phyloP scores from a whole-genome alignment of 306 rosid genomes.

The Arachis hypogaea region DNA sequence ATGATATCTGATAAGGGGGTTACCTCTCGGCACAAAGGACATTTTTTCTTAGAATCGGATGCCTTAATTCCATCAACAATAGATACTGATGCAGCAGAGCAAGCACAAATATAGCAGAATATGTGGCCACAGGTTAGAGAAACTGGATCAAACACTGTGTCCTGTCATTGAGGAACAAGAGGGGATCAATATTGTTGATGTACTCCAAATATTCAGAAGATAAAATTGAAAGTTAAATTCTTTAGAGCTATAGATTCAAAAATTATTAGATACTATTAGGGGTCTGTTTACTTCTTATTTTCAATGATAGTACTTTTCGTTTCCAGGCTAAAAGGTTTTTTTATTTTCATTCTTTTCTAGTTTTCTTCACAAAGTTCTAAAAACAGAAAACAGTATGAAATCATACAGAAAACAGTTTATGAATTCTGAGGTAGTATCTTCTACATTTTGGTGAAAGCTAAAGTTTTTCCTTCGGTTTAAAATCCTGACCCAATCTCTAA shows the following conservation, averaged over 20 bases:
- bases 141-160: slow-evolving; percentile 92
- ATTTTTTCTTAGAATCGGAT: slow-evolving; percentile 61
- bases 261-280: background rate
- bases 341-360: no score
- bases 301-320: no score
- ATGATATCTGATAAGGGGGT: slow-evolving; percentile 9
- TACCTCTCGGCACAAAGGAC: slow-evolving; percentile 95
- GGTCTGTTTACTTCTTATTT: background rate
- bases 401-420: background rate
- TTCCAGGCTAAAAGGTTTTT: no score
- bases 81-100: slow-evolving; percentile 87
- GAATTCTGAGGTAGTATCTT: background rate
- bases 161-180: slow-evolving; percentile 50
- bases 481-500: slow-evolving; percentile 1
- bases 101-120: slow-evolving; percentile 87
- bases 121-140: slow-evolving; percentile 92
- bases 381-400: background rate
- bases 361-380: no score
- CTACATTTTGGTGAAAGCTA: background rate
- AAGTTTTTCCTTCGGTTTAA: slow-evolving; percentile 9
- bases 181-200: background rate
- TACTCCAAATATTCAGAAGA: background rate
- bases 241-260: background rate
- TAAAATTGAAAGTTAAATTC: background rate
- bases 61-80: slow-evolving; percentile 72